Percentiles rank a stretch among this genome's conserved stretches.
Conservation (phyloP, 495 filamentous ascomycete species). For the Clohesyomyces aquaticus region DNA sequence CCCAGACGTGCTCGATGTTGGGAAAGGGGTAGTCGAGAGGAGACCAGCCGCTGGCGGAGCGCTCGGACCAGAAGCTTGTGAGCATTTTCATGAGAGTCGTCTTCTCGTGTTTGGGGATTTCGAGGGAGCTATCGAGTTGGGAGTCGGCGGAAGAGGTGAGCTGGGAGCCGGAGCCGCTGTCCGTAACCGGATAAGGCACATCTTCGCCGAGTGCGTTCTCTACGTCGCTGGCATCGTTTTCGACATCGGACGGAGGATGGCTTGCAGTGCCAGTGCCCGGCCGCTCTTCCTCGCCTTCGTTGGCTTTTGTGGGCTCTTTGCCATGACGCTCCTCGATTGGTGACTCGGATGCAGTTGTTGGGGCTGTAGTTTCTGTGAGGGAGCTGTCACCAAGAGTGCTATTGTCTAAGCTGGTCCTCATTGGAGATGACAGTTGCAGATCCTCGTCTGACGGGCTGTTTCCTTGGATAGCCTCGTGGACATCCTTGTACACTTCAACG, state of each 20-base stretch:
- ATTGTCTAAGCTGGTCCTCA: slow-evolving; percentile 42
- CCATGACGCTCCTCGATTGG: slow-evolving; percentile 32
- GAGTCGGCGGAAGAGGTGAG: slow-evolving; percentile 63
- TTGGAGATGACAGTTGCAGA: slow-evolving; percentile 39
- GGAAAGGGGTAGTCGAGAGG: slow-evolving; percentile 89
- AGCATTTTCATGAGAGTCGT: slow-evolving; percentile 91
- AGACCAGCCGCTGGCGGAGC: slow-evolving; percentile 95
- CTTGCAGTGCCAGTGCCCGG: slow-evolving; percentile 13
- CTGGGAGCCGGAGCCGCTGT: slow-evolving; percentile 65
- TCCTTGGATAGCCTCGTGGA: slow-evolving; percentile 89
- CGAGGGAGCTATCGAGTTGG: slow-evolving; percentile 63
- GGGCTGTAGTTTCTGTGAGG: slow-evolving; percentile 35
- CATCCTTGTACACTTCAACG: slow-evolving; percentile 92
- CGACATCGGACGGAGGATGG: slow-evolving; percentile 66
- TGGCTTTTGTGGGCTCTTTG: slow-evolving; percentile 18
- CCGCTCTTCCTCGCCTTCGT: background rate
- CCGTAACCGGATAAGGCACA: slow-evolving; percentile 66
- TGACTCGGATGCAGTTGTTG: slow-evolving; percentile 33
- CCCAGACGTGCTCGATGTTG: slow-evolving; percentile 89
- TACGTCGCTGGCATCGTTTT: slow-evolving; percentile 70
- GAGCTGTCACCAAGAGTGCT: slow-evolving; percentile 41
- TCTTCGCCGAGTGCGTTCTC: slow-evolving; percentile 69
- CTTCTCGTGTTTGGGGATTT: slow-evolving; percentile 88
- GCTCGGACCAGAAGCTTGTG: slow-evolving; percentile 97
- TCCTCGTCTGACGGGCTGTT: slow-evolving; percentile 74